Base-by-base conservation (phyloP, 1,284 basidiomycete species). In the Malassezia globosa region DNA sequence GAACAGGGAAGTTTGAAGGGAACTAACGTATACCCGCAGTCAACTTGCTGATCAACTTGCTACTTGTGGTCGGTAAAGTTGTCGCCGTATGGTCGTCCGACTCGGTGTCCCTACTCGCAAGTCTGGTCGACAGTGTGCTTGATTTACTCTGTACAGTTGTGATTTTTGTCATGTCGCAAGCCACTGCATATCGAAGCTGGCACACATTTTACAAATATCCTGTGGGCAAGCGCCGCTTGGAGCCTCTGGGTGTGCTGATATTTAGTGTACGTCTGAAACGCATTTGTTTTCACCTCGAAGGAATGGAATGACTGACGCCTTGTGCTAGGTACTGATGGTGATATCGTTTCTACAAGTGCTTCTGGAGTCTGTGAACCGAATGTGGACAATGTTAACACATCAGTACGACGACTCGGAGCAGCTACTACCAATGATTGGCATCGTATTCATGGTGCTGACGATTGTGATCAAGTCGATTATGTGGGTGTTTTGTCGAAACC, bases 41-140 rank as follows among this genome's bases (percentile, higher is more conserved):
- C 55, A 67, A 65, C 39, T 50, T 65, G 19, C 19, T 58, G 22
- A 31, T 78, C 55, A 79, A 79, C 54, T 52, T 78, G 40, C 16
- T 77, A 2, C 72, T 79, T 3, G 73, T 79, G 5, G 72, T 59
- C 2, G 75, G 74, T 4, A 79, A 79, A 58, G 74, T 72, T 11
- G 58, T 76, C 0, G 77, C 78, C 0, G 76, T 78, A 13, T 64
- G 76, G 19, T 74, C 77, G 31, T 77, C 77, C 22, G 73, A 75
- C 35, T 79, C 78, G 6, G 76, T 80, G 48, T 79, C 78, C 19
- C 73, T 80, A 41, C 72, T 77, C 22, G 78, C 78, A 6, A 76
- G 74, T 0, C 67, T 78, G 11, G 76, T 79, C 45, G 78, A 78
- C 63, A 76, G 75, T 16, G 76, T 74, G 0, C 73, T 80, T 52